Conservation (phyloP, 1,284 basidiomycete genomes). For the Fomitopsis palustris region DNA sequence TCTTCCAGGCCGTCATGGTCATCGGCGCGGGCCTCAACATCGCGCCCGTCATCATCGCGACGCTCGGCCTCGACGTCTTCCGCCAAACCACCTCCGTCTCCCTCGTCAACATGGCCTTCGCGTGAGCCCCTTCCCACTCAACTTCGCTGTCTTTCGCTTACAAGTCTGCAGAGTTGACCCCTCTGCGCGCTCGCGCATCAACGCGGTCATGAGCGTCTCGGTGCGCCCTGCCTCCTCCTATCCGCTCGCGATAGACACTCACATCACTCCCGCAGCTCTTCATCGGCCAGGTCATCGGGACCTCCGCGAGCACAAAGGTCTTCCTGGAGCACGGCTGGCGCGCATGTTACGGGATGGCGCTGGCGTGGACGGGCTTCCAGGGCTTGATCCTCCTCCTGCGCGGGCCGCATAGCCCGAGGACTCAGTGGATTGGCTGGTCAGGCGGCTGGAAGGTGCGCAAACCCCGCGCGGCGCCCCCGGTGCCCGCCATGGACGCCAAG, state of each 20-base stretch:
- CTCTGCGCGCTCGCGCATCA: slow-evolving; percentile 43
- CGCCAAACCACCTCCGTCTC: slow-evolving; percentile 45
- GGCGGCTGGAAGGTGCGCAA: slow-evolving; percentile 30
- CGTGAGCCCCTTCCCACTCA: not conserved
- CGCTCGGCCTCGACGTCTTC: slow-evolving; percentile 45
- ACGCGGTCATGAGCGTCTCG: slow-evolving; percentile 46
- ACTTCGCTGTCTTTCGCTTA: not conserved
- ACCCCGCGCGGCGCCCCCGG: not conserved
- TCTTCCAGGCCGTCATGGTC: slow-evolving; percentile 38
- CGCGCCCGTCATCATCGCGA: slow-evolving; percentile 42
- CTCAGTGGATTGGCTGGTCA: slow-evolving; percentile 37
- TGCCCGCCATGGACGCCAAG: not conserved
- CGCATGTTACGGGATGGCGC: slow-evolving; percentile 41
- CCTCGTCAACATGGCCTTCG: slow-evolving; percentile 38
- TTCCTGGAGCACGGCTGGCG: slow-evolving; percentile 53
- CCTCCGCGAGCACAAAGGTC: slow-evolving; percentile 46
- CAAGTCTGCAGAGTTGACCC: slow-evolving; percentile 21
- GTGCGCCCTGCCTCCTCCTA: slow-evolving; percentile 24
- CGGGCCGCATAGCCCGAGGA: slow-evolving; percentile 38
- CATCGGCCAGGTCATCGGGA: slow-evolving; percentile 50
- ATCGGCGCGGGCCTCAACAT: slow-evolving; percentile 43
- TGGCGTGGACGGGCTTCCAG: slow-evolving; percentile 42
- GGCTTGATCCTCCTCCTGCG: slow-evolving; percentile 37
- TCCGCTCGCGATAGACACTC: not conserved
- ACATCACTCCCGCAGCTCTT: slow-evolving; percentile 26